Evolutionary conservation across 2,329 filamentous ascomycete species (phyloP).

Genomic region (Penicillium sp.): DNA sequence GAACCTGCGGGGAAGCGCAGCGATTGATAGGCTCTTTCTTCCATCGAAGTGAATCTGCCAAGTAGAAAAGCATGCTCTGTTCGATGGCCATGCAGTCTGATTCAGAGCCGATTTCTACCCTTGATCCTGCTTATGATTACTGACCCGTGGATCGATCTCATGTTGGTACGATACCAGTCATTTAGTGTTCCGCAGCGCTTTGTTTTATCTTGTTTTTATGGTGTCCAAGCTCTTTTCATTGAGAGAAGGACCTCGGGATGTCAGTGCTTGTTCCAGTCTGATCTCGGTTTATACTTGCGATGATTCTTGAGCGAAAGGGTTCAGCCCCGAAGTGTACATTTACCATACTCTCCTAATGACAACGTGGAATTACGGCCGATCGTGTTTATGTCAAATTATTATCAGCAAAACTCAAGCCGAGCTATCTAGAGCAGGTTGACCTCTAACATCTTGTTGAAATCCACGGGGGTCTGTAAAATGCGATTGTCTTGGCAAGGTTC

Average conservation of each 20-base stretch:
- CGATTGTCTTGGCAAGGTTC: too few relatives aligned
- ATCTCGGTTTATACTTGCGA: slow-evolving; percentile 3
- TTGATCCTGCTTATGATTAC: background rate
- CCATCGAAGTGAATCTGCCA: background rate
- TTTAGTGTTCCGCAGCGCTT: slow-evolving; percentile 7
- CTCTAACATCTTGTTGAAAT: too few relatives aligned
- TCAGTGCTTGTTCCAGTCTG: background rate
- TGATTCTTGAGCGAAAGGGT: background rate
- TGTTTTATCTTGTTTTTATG: slow-evolving; percentile 1
- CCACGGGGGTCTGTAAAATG: too few relatives aligned
- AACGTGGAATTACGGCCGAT: background rate
- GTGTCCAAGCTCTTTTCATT: background rate
- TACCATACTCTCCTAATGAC: background rate
- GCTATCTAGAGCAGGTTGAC: too few relatives aligned
- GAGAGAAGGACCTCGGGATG: background rate
- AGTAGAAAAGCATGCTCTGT: background rate
- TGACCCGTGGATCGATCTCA: slow-evolving; percentile 18
- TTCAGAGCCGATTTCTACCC: too few relatives aligned
- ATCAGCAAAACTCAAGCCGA: too few relatives aligned
- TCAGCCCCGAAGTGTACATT: background rate
- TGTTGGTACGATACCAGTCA: slow-evolving; percentile 18
- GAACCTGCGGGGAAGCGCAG: slow-evolving; percentile 30
- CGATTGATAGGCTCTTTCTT: slow-evolving; percentile 25
- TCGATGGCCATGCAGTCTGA: background rate
- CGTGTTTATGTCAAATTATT: background rate